phyloP scores from a whole-genome alignment of 768 basidiomycete species.

The Epithele typhae region DNA sequence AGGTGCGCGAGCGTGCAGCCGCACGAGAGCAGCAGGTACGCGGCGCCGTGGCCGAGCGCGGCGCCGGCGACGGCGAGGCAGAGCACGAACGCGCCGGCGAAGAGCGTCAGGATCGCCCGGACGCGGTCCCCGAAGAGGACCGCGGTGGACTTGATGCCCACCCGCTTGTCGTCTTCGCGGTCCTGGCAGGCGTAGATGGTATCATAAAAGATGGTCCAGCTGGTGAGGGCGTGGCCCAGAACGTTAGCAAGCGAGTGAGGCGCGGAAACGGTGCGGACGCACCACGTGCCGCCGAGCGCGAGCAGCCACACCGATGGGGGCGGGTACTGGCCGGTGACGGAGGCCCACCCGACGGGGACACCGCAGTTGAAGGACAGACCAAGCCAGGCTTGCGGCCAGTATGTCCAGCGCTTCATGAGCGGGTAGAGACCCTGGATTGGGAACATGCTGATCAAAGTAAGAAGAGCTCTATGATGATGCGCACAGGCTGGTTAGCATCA shows the following conservation, averaged over 20 bases:
- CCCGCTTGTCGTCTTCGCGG: constrained; percentile 65
- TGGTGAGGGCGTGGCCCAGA: constrained; percentile 3
- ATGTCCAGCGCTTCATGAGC: constrained; percentile 49
- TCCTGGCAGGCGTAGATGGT: constrained; percentile 82
- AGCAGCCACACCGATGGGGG: constrained; percentile 11
- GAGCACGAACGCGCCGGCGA: constrained; percentile 48
- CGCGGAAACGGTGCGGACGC: constrained; percentile 22
- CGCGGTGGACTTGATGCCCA: constrained; percentile 75
- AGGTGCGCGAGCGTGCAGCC: constrained; percentile 42
- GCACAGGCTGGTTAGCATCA: background rate
- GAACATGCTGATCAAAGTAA: constrained; percentile 13
- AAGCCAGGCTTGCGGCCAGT: constrained; percentile 63
- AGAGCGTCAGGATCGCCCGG: constrained; percentile 48
- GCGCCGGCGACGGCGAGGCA: constrained; percentile 50
- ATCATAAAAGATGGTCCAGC: constrained; percentile 49
- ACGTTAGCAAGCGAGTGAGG: constrained; percentile 17
- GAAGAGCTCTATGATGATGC: background rate
- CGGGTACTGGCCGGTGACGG: constrained; percentile 32
- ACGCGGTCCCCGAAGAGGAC: constrained; percentile 64
- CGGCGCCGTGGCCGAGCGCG: constrained; percentile 46
- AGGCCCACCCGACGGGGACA: constrained; percentile 43
- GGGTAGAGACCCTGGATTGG: constrained; percentile 34
- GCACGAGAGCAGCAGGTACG: constrained; percentile 42
- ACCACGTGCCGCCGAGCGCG: constrained; percentile 19
- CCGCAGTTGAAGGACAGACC: constrained; percentile 57